These are phyloP conservation scores for Schwanniomyces yamadae DNA, from an alignment of 805 yeast species.

Conservation along the genomic window DNA sequence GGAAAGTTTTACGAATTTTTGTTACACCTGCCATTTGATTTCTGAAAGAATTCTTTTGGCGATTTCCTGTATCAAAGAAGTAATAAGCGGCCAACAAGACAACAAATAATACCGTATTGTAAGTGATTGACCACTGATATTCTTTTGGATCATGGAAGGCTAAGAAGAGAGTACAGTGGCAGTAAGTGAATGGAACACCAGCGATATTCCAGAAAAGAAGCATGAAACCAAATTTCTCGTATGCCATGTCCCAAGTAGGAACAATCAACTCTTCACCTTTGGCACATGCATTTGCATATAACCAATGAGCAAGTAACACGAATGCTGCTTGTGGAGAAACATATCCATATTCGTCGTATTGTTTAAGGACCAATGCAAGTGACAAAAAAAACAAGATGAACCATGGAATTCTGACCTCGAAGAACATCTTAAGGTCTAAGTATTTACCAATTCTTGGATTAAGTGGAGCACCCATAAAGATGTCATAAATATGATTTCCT, in stretches of 20 bases:
- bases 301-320: slow-evolving; percentile 82
- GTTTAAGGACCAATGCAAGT: slow-evolving; percentile 71
- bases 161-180: slow-evolving; percentile 86
- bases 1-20: slow-evolving; percentile 81
- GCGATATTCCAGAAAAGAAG: slow-evolving; percentile 98
- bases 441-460: slow-evolving; percentile 92
- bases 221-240: slow-evolving; percentile 99
- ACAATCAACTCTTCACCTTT: slow-evolving; percentile 97
- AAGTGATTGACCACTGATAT: slow-evolving; percentile 67
- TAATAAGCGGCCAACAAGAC: slow-evolving; percentile 72
- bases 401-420: slow-evolving; percentile 98
- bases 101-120: slow-evolving; percentile 56
- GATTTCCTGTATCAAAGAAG: slow-evolving; percentile 92
- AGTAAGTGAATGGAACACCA: slow-evolving; percentile 97
- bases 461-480: slow-evolving; percentile 96
- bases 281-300: slow-evolving; percentile 94
- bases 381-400: slow-evolving; percentile 79
- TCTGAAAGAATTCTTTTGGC: slow-evolving; percentile 92
- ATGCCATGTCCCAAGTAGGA: slow-evolving; percentile 99
- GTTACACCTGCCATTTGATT: slow-evolving; percentile 78
- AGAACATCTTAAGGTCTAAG: slow-evolving; percentile 90
- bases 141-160: slow-evolving; percentile 81
- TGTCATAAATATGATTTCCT: slow-evolving; percentile 85
- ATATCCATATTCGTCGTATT: slow-evolving; percentile 77
- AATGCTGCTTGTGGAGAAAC: slow-evolving; percentile 74